Base-by-base conservation (phyloP, 2,329 filamentous ascomycete species). In the Myriosclerotinia curreyana region DNA sequence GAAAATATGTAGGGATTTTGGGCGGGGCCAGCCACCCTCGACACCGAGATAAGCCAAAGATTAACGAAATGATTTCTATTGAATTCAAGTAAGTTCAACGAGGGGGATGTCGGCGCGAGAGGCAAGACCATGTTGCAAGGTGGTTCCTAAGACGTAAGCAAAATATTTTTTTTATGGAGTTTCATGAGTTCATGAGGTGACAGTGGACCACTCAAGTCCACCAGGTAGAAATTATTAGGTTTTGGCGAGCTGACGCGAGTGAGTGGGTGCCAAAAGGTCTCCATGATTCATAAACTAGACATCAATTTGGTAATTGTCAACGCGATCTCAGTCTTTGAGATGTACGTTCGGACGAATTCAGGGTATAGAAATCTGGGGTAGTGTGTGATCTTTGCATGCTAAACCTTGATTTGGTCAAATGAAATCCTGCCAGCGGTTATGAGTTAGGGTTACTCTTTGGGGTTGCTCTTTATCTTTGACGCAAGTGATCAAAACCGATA, bases 1-100 rank as follows among this genome's bases (percentile, higher is more conserved):
- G 54, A 38, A 62, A 48, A 58, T 63, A 63, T 58, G 36, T 51
- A 38, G 52, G 56, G 56, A 25, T 56, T 49, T 15, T 42, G 42
- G 54, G 46, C 28, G 54, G 54, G 40, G 54, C 28, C 17, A 36
- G 49, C 40, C 52, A 62, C 42, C 12, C 52, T 58, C 28, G 31
- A 56, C 44, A 36, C 44, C 34, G 42, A 63, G 60, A 63, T 63
- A 63, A 55, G 60, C 17, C n/a, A 48, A 49, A 44, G 40, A 63
- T 63, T 58, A 56, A 58, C 5, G 42, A 62, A 62, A 42, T 22
- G 34, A 55, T 58, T 63, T 58, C 60, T 52, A 34, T 50, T 61
- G 36, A 48, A 53, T 62, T 54, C 40, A 58, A 28, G 60, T 60
- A 60, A 60, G n/a, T 50, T 38, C 12, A 9, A 60, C n/a, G 42